phyloP scores from a whole-genome alignment of 345 rosid species.

The Corymbia maculata region DNA sequence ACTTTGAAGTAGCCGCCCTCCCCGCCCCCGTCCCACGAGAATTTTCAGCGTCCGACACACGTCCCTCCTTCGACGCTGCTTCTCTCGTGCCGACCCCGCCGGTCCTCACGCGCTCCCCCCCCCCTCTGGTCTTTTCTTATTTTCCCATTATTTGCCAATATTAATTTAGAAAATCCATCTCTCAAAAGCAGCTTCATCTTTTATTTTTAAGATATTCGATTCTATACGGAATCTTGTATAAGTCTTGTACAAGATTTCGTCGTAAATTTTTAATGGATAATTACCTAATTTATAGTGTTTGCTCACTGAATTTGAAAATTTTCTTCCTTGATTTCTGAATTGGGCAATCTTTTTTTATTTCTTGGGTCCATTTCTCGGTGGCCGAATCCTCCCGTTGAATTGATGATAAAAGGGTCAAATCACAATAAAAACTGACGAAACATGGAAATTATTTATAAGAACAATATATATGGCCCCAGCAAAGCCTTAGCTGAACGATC shows the following conservation, averaged over 20 bases:
- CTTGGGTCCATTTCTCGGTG: too few species aligned
- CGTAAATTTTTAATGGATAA: neutral
- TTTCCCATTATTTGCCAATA: neutral
- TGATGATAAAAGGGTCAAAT: neutral
- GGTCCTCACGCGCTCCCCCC: neutral
- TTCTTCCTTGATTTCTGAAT: accelerated
- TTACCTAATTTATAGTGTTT: neutral
- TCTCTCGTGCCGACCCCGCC: neutral
- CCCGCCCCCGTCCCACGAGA: neutral
- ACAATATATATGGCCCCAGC: neutral
- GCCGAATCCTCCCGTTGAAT: accelerated
- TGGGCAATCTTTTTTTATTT: neutral
- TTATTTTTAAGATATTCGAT: neutral
- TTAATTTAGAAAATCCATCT: neutral
- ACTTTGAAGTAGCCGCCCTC: neutral
- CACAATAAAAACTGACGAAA: neutral
- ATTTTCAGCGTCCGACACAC: neutral
- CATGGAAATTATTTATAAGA: neutral
- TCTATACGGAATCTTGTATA: neutral
- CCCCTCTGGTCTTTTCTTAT: neutral
- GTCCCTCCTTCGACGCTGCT: neutral
- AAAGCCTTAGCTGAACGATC: neutral
- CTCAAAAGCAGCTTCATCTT: neutral
- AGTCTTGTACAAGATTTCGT: too few species aligned
- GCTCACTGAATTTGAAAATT: neutral